Percentiles rank a stretch among this genome's conserved stretches.
phyloP scores from a whole-genome alignment of 202 grass and related monocot species.

The Digitaria exilis region DNA sequence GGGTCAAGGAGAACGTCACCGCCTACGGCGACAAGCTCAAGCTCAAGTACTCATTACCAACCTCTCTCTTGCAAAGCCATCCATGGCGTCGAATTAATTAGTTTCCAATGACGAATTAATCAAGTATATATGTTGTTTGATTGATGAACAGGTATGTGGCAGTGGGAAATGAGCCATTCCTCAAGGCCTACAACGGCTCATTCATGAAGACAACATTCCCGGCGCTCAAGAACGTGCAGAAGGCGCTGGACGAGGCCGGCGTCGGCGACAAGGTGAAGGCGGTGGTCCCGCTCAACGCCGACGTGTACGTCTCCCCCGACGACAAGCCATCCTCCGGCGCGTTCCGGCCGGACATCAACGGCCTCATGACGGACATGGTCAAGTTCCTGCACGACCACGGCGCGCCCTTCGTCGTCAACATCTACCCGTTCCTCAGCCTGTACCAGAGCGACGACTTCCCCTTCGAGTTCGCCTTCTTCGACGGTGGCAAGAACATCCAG shows the following conservation, averaged over 20 bases:
- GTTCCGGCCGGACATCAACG: conserved; percentile 75
- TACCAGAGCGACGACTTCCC: conserved; percentile 76
- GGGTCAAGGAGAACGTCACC: conserved; percentile 85
- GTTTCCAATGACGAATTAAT: neutral
- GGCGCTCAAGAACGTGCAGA: conserved; percentile 88
- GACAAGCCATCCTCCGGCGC: conserved; percentile 64
- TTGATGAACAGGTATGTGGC: conserved; percentile 82
- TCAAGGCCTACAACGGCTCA: conserved; percentile 72
- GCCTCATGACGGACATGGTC: conserved; percentile 68
- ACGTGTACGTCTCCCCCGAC: conserved; percentile 72
- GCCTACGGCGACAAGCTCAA: conserved; percentile 58
- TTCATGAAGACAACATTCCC: conserved; percentile 71
- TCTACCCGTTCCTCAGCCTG: conserved; percentile 90
- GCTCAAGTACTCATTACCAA: conserved; percentile 50
- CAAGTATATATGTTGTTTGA: neutral
- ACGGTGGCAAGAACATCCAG: conserved; percentile 55
- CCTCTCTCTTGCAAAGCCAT: neutral
- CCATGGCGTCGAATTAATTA: neutral
- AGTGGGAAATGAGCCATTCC: conserved; percentile 87
- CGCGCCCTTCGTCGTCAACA: conserved; percentile 82
- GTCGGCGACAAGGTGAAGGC: conserved; percentile 58
- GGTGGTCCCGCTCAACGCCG: conserved; percentile 73
- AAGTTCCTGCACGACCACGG: conserved; percentile 63
- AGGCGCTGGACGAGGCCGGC: conserved; percentile 72
- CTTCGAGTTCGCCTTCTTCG: conserved; percentile 83